A percentile compares a stretch with the other conserved stretches of the same genome.
Evolutionary conservation across 2,329 filamentous ascomycete genomes (phyloP).

Genomic region (Colletotrichum liriopes): DNA sequence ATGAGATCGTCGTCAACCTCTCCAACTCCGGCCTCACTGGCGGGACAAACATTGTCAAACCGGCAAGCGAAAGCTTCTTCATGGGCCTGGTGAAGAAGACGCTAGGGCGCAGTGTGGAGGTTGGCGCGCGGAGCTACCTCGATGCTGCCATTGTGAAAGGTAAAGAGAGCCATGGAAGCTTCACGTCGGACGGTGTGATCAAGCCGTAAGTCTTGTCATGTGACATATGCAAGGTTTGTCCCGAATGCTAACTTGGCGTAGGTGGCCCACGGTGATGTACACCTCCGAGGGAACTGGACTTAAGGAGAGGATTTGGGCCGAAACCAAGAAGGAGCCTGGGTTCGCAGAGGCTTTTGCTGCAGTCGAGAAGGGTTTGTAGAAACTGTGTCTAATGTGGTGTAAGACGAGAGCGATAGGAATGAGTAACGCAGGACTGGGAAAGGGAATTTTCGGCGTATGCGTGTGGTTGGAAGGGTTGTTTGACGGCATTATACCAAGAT

Average conservation of each 20-base stretch:
- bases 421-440: background rate
- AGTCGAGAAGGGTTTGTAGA: slow-evolving; percentile 19
- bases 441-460: background rate
- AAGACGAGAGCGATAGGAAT: too few species aligned
- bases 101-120: slow-evolving; percentile 50
- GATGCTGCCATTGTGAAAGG: slow-evolving; percentile 63
- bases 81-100: slow-evolving; percentile 45
- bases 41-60: slow-evolving; percentile 59
- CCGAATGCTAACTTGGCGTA: background rate
- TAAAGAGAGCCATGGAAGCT: slow-evolving; percentile 64
- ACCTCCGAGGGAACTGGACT: slow-evolving; percentile 32
- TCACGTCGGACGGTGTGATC: slow-evolving; percentile 63
- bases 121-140: slow-evolving; percentile 62
- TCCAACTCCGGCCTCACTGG: slow-evolving; percentile 62
- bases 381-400: background rate
- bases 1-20: slow-evolving; percentile 62
- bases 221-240: too few species aligned
- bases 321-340: slow-evolving; percentile 37
- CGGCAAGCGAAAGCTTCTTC: slow-evolving; percentile 42
- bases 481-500: slow-evolving; percentile 8
- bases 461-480: background rate
- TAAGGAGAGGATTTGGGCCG: slow-evolving; percentile 35
- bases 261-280: slow-evolving; percentile 40
- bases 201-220: slow-evolving; percentile 55
- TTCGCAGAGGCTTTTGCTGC: slow-evolving; percentile 36